A percentile compares a stretch with the other conserved stretches of the same genome.
Conservation (phyloP, 805 yeast species). For the Saccharomycopsis oosterbeekiorum region DNA sequence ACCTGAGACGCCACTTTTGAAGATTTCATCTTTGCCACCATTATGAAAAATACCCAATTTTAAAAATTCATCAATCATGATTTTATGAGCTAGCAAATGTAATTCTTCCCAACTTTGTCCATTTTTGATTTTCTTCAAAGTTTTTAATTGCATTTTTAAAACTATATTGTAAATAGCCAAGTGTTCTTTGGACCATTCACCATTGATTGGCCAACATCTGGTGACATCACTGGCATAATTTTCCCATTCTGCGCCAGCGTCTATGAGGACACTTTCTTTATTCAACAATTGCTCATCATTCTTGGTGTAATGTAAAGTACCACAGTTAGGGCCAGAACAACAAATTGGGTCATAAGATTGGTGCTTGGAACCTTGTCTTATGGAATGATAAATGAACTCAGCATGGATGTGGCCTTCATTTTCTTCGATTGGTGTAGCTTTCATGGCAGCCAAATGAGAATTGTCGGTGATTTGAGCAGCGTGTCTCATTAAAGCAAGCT, state of each 20-base stretch:
- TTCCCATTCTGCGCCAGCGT: constrained; percentile 97
- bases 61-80: constrained; percentile 62
- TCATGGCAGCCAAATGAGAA: constrained; percentile 86
- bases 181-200: constrained; percentile 85
- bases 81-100: constrained; percentile 70
- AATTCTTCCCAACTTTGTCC: constrained; percentile 81
- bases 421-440: constrained; percentile 76
- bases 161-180: constrained; percentile 74
- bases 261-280: constrained; percentile 66
- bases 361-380: constrained; percentile 85
- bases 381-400: constrained; percentile 86
- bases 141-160: constrained; percentile 65
- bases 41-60: constrained; percentile 68
- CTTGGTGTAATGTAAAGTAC: constrained; percentile 81
- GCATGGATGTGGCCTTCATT: constrained; percentile 93
- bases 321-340: constrained; percentile 86
- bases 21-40: constrained; percentile 52
- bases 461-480: constrained; percentile 83
- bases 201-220: constrained; percentile 85
- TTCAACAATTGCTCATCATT: constrained; percentile 57
- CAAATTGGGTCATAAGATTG: constrained; percentile 94
- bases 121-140: constrained; percentile 66
- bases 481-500: constrained; percentile 61
- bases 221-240: constrained; percentile 92
- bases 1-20: constrained; percentile 58